These are phyloP conservation scores for Parietaria judaica DNA, from an alignment of 306 rosid genomes.

Conservation along the genomic window DNA sequence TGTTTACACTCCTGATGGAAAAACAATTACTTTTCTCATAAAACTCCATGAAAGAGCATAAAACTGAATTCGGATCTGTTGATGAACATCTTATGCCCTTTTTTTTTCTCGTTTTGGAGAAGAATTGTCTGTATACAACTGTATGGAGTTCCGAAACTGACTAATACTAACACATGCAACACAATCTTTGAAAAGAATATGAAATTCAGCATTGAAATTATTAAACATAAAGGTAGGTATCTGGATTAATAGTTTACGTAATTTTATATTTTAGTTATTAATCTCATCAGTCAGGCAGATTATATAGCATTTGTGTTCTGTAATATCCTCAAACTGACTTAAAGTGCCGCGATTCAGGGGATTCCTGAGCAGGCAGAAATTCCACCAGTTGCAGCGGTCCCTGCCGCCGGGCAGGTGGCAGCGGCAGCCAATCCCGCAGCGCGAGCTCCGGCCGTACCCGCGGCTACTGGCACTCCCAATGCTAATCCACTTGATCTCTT, in stretches of 20 bases:
- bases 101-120: neutral
- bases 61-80: neutral
- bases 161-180: too few species aligned
- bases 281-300: too few species aligned
- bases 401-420: conserved; percentile 14
- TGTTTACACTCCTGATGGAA: neutral
- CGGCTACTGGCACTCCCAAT: conserved; percentile 27
- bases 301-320: neutral
- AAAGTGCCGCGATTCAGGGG: conserved; percentile 18
- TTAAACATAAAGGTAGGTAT: too few species aligned
- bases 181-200: too few species aligned
- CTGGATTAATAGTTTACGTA: too few species aligned
- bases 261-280: too few species aligned
- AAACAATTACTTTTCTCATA: neutral
- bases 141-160: too few species aligned
- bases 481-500: conserved; percentile 37
- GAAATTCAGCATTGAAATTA: too few species aligned
- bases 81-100: neutral
- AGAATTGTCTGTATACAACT: too few species aligned
- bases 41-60: too few species aligned
- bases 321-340: conserved; percentile 6
- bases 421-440: conserved; percentile 15
- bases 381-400: conserved; percentile 27
- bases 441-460: conserved; percentile 19
- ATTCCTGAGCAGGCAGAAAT: conserved; percentile 36